phyloP scores from a whole-genome alignment of 2,329 filamentous ascomycete species.

The Laburnicola sp. region DNA sequence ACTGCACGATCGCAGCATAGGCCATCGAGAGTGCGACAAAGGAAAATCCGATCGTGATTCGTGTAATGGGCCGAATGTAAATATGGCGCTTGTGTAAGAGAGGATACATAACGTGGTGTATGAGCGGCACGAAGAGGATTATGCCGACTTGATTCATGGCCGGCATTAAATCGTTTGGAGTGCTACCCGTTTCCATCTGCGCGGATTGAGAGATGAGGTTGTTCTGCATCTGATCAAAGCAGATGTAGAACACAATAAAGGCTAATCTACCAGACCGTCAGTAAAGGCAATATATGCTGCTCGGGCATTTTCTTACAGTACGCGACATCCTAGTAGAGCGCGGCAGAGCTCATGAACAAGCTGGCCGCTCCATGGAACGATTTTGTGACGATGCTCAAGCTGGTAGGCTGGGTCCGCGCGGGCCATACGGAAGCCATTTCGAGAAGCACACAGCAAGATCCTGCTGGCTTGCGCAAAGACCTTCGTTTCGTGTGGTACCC shows the following conservation, averaged over 20 bases:
- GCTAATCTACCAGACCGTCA: constrained; percentile 12
- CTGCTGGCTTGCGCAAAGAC: constrained; percentile 29
- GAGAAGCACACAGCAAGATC: constrained; percentile 31
- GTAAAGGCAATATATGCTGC: background rate
- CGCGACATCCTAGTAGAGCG: constrained; percentile 38
- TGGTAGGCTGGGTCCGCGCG: constrained; percentile 33
- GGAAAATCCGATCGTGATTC: constrained; percentile 39
- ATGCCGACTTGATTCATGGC: constrained; percentile 39
- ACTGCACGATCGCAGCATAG: constrained; percentile 37
- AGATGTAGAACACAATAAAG: constrained; percentile 43
- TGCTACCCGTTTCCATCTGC: constrained; percentile 37
- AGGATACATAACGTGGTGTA: constrained; percentile 35
- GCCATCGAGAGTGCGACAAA: constrained; percentile 35
- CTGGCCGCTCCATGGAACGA: constrained; percentile 30
- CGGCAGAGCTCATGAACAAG: constrained; percentile 35
- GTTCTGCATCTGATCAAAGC: constrained; percentile 47
- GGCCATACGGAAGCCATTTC: constrained; percentile 32
- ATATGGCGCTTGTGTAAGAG: constrained; percentile 33
- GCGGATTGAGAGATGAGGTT: constrained; percentile 45
- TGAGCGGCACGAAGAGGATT: constrained; percentile 38
- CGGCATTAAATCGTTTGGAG: constrained; percentile 44
- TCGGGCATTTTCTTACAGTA: constrained; percentile 20
- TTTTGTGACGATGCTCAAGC: constrained; percentile 20
- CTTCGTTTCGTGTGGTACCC: constrained; percentile 26
- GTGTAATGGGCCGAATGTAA: constrained; percentile 32